Evolutionary conservation across 2,329 filamentous ascomycete genomes (phyloP), one percentile per base, ranked within the genome.

Genomic region (Exophiala phaeomuriformis): DNA sequence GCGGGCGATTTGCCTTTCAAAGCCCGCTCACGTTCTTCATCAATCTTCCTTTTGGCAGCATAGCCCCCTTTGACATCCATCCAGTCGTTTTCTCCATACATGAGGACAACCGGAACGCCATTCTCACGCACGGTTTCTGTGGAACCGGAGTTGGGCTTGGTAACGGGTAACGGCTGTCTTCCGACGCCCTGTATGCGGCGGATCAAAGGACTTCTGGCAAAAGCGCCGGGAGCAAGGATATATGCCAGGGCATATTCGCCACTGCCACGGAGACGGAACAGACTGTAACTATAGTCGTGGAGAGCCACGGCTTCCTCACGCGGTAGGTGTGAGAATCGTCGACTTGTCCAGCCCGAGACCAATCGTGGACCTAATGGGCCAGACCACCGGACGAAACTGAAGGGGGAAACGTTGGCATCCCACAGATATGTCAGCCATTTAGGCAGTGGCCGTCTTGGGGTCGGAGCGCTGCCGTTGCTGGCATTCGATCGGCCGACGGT

Each of bases 31-130:
- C 79, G 80, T 58, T 85, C 82, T 53, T 84, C 77, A 56, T 88
- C 84, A 8, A 97, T 78, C 68, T 86, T 90, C 70, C 90, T 81
- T 65, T 86, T 81, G 0, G 90, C 84, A 0, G 86, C 89, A 44
- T 84, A 81, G 0, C 93, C 93, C 30, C 90, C 93, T 0, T 83
- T 82, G 5, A 93, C 84, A 62, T 98, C 93, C 93, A 98, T 98
- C 93, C 93, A 98, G 74, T 98, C 93, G 65, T 93, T 84, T 64
- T 97, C 90, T 59, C 93, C 93, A 67, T 98, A 98, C 86, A 97
- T 90, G 67, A 98, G 81, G 5, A 97, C 80, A 32, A 97, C 76
- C 0, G 93, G 91, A 47, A 90, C 76, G 1, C 90, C 90, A 0
- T 78, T 86, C 62, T 83, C 81, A 6, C 74, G 69, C 27, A 61